phyloP scores from a whole-genome alignment of 192 early-diverging fungal species.

The Obelidium mucronatum region DNA sequence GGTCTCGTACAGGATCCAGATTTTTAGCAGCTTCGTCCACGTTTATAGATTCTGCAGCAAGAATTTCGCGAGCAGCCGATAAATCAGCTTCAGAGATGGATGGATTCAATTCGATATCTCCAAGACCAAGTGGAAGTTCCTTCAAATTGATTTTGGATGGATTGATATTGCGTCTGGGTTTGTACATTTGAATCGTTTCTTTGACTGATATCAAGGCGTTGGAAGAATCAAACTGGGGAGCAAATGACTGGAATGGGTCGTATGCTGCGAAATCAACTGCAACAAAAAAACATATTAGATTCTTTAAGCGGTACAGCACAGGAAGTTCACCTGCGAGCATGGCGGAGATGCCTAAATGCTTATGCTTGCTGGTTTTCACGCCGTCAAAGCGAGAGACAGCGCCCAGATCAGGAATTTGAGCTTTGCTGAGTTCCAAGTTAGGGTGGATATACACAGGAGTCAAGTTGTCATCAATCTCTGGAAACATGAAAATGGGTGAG shows the following conservation, averaged over 20 bases:
- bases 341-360: neutral
- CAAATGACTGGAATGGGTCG: constrained; percentile 11
- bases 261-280: constrained; percentile 12
- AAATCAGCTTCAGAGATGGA: neutral
- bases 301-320: too few relatives aligned
- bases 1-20: neutral
- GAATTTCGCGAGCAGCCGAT: neutral
- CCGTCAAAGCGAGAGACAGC: constrained; percentile 1
- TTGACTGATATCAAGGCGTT: constrained; percentile 15
- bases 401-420: constrained; percentile 14
- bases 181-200: constrained; percentile 20
- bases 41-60: neutral
- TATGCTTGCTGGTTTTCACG: neutral
- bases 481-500: too few relatives aligned
- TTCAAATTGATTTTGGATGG: neutral
- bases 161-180: neutral
- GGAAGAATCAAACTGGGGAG: constrained; percentile 10
- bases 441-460: constrained; percentile 19
- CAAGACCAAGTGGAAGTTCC: neutral
- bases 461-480: constrained; percentile 19
- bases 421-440: neutral
- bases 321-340: too few relatives aligned
- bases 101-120: constrained; percentile 1
- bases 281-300: too few relatives aligned
- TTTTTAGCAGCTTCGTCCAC: neutral